phyloP scores from a whole-genome alignment of 805 yeast genomes.

The Metschnikowia reukaufii region DNA sequence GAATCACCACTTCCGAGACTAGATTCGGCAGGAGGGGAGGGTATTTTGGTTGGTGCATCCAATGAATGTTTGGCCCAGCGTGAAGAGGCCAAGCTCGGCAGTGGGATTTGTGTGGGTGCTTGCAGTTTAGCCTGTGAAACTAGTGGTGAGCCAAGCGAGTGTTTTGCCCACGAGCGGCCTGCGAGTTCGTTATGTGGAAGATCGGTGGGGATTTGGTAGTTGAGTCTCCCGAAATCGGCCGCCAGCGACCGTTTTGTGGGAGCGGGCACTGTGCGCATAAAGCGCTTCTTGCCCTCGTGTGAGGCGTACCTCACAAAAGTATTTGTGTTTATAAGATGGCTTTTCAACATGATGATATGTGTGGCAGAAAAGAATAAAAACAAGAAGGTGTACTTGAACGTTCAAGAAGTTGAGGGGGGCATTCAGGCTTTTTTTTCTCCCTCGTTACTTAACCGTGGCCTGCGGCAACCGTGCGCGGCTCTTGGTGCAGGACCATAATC shows the following conservation, averaged over 20 bases:
- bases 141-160: constrained; percentile 7
- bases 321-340: constrained; percentile 11
- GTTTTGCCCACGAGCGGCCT: constrained; percentile 14
- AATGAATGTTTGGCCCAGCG: constrained; percentile 36
- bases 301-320: constrained; percentile 18
- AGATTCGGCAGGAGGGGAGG: neutral
- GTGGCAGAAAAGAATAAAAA: neutral
- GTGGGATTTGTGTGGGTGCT: constrained; percentile 1
- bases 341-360: constrained; percentile 13
- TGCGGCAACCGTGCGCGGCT: constrained; percentile 5
- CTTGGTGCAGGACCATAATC: constrained; percentile 7
- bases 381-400: neutral
- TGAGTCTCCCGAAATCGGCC: constrained; percentile 14
- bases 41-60: constrained; percentile 3
- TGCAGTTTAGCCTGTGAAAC: constrained; percentile 1
- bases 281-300: constrained; percentile 23
- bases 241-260: constrained; percentile 15
- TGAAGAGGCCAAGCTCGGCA: constrained; percentile 9
- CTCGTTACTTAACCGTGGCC: neutral
- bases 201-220: constrained; percentile 10
- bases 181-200: constrained; percentile 6
- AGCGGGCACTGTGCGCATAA: constrained; percentile 28
- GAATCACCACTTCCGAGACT: neutral
- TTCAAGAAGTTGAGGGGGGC: neutral
- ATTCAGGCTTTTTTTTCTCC: constrained; percentile 5